Evolutionary conservation across 2,329 filamentous ascomycete genomes (phyloP), one percentile per base, ranked within the genome.

Genomic region (Diatrype stigma): DNA sequence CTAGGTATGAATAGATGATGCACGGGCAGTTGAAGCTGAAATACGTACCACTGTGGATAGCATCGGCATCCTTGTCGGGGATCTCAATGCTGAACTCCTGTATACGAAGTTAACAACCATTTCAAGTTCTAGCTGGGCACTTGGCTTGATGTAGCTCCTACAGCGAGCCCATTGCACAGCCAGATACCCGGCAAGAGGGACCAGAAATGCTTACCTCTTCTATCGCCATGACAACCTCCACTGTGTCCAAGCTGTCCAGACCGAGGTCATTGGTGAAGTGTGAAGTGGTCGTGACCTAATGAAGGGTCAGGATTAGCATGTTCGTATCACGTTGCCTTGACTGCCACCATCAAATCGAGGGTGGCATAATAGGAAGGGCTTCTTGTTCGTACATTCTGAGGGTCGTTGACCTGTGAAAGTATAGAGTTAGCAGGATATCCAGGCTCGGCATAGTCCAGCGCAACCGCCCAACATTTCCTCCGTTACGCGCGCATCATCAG

Each of bases 211-310:
- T 59, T 75, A 91, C 88, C 86, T 99, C 94, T 83, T 99, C 94
- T 75, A 99, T 97, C 61, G 94, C 94, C 94, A 99, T 99, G 65
- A 99, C 94, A 61, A 99, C 94, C 81, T 99, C 94, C 58, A 99
- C 94, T 58, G 94, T 96, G 73, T 99, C 94, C 73, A 99, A 83
- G 76, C 89, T 95, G 79, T 99, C 94, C 66, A 99, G 80, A 60
- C 92, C 94, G 58, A 99, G 88, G 76, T 99, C 93, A 73, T 96
- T 97, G 70, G 90, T 82, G 77, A 99, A 99, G 82, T 97, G 92
- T 53, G 93, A 87, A 49, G 78, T 80, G 57, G 83, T 76, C 67
- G 85, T 90, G 70, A 99, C 90, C 93, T 97, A 47, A 63, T 64
- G 38, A 57, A 45, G 48, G n/a, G 42, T 42, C 17, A 38, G 51